phyloP scores from a whole-genome alignment of 73 alveolate species.

The Tetrahymena malaccensis region DNA sequence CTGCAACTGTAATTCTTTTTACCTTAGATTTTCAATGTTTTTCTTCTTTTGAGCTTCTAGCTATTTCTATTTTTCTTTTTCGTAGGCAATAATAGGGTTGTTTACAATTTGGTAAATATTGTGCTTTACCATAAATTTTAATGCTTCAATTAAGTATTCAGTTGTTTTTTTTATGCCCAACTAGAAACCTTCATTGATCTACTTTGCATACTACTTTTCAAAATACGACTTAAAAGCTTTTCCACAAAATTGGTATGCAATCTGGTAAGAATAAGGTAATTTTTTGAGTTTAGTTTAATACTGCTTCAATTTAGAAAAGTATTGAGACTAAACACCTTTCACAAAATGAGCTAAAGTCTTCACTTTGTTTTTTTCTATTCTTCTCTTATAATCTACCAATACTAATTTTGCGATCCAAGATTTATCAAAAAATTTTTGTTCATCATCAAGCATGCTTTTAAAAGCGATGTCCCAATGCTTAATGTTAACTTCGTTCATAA shows the following conservation, averaged over 20 bases:
- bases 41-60: background rate
- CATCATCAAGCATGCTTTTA: background rate
- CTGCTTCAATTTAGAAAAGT: background rate
- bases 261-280: background rate
- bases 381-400: background rate
- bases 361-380: background rate
- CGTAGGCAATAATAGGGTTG: background rate
- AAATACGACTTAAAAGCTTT: background rate
- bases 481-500: background rate
- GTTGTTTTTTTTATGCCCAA: background rate
- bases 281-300: background rate
- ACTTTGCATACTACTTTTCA: background rate
- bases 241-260: background rate
- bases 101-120: background rate
- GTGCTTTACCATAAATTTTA: background rate
- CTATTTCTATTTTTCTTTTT: background rate
- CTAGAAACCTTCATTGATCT: background rate
- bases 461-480: background rate
- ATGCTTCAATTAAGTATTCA: background rate
- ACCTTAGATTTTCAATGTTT: background rate
- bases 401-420: background rate
- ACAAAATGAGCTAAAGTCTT: background rate
- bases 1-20: background rate
- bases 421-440: background rate
- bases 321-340: background rate